Evolutionary conservation across 2,329 filamentous ascomycete species (phyloP), one percentile per base, ranked within the genome.

Genomic region (Aspergillus pseudonomiae): DNA sequence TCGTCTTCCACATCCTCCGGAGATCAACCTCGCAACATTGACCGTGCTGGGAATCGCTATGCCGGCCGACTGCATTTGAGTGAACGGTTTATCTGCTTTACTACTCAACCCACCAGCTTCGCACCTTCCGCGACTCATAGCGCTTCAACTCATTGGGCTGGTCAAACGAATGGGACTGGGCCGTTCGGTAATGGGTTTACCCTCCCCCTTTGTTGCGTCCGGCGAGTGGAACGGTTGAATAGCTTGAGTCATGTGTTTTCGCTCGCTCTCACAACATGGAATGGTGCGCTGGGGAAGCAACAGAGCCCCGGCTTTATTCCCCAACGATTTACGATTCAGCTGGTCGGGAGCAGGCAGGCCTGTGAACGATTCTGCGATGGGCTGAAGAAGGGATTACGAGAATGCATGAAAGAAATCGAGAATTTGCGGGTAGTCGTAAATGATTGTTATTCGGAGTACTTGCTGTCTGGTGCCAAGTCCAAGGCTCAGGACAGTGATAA

Each of bases 281-380:
- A 97, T 66, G 86, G 86, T 32, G 80, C 83, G 16, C 74, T 83
- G 84, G 88, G 70, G 79, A 92, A 77, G 80, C 84, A 70, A 65
- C 81, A 85, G 73, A 84, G 87, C 57, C 80, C 81, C 19, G 77
- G 82, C 32, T 88, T 88, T 66, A 84, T 87, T 60, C 91, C 93
- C 67, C 95, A 97, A 75, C 91, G 93, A 73, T 91, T 99, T 69
- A 97, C 93, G 1, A 87, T 99, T 64, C 92, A 97, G 78, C 88
- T 99, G 56, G 92, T 93, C 32, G 94, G 94, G 32, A 95, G 91
- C 74, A 88, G 94, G 61, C 92, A 91, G 74, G 89, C 91, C 55
- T 98, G 94, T 77, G 95, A 99, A 79, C 86, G 93, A 60, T 99
- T 99, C 80, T 99, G 95, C 77, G 95, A 99, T 80, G 93, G 91